Evolutionary conservation across 495 filamentous ascomycete species (phyloP).

Genomic region (Pseudomonodictys pantanalensis): DNA sequence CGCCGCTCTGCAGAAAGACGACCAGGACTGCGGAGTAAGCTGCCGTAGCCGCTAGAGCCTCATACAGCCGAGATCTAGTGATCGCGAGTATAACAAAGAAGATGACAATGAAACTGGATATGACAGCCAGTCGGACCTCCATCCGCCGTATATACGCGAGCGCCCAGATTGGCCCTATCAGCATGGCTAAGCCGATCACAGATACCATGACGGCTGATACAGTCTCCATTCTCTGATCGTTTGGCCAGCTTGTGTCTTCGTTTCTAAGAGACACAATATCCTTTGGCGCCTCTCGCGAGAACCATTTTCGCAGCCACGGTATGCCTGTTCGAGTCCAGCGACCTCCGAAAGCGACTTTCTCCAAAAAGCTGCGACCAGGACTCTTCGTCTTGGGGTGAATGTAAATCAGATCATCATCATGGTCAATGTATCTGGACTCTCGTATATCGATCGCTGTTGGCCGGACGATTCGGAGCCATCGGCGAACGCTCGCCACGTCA

Average conservation of each 20-base stretch:
- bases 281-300: not conserved
- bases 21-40: not conserved
- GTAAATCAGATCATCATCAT: not conserved
- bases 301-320: not conserved
- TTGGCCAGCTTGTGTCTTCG: not conserved
- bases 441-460: not conserved
- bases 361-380: not conserved
- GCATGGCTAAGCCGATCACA: not conserved
- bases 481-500: not conserved
- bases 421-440: not conserved
- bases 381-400: not conserved
- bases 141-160: not conserved
- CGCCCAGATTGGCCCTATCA: not conserved
- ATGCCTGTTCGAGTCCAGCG: not conserved
- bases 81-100: not conserved
- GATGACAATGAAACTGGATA: not conserved
- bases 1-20: not conserved
- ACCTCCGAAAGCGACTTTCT: not conserved
- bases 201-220: not conserved
- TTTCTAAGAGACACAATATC: not conserved
- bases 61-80: not conserved
- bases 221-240: not conserved
- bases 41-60: not conserved
- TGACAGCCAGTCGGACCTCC: not conserved
- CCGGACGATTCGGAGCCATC: not conserved